A percentile compares a stretch with the other conserved stretches of the same genome.
Conservation (phyloP, 176 grass and related monocot genomes). For the Oryza australiensis region DNA sequence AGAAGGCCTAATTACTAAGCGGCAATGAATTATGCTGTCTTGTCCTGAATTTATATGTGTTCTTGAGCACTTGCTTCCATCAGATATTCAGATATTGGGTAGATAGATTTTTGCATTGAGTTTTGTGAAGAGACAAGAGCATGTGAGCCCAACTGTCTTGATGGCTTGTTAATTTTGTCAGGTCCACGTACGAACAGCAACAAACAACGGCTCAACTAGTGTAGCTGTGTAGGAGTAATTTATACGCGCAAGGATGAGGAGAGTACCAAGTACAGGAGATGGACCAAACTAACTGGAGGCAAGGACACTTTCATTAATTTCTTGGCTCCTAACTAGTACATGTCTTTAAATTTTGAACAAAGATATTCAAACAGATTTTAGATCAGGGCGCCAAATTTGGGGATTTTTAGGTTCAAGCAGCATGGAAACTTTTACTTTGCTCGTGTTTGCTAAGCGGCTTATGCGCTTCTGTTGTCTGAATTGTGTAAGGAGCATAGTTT, state of each 20-base stretch:
- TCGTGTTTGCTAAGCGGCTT: too few species aligned
- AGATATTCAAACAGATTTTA: background rate
- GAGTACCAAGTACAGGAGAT: background rate
- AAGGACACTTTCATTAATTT: background rate
- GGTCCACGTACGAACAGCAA: background rate
- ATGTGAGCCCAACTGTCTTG: conserved; percentile 13
- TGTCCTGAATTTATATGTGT: background rate
- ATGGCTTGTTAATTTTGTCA: background rate
- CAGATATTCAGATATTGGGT: background rate
- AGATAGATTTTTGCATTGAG: background rate
- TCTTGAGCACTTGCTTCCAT: background rate
- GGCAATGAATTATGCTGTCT: background rate
- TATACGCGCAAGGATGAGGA: background rate
- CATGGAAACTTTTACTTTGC: background rate
- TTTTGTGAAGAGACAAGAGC: background rate
- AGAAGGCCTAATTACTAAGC: too few species aligned
- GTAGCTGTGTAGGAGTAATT: background rate
- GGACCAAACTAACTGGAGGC: background rate
- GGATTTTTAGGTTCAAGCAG: background rate
- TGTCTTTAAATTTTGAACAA: background rate
- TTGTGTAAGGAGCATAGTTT: too few species aligned
- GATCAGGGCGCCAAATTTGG: background rate
- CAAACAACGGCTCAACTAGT: background rate
- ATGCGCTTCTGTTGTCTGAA: too few species aligned
- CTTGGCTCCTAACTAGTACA: background rate